These are phyloP conservation scores for Chrysoporthe austroafricana DNA, from an alignment of 2,329 filamentous ascomycete genomes.

Conservation along the genomic window DNA sequence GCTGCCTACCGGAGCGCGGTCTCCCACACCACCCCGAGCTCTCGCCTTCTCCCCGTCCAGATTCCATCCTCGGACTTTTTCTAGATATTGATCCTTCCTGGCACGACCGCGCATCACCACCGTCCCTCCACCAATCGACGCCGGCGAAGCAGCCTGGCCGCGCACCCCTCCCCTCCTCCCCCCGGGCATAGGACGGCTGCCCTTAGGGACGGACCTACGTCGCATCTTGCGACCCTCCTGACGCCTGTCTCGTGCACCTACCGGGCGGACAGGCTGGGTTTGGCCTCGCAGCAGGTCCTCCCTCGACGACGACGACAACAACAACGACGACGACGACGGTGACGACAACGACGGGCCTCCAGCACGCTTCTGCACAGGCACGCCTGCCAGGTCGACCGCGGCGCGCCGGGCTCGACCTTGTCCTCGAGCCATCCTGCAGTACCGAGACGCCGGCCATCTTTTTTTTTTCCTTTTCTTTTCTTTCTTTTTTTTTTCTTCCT, in stretches of 20 bases:
- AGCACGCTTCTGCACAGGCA: neutral
- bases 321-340: too few relatives aligned
- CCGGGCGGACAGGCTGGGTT: too few relatives aligned
- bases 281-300: too few relatives aligned
- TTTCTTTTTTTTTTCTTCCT: neutral
- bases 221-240: neutral
- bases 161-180: neutral
- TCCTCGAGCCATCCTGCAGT: slow-evolving; percentile 1
- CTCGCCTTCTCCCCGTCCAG: neutral
- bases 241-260: neutral
- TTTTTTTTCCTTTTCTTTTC: slow-evolving; percentile 7
- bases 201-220: neutral
- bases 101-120: neutral
- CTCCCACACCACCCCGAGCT: neutral
- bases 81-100: slow-evolving; percentile 8
- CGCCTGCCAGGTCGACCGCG: neutral
- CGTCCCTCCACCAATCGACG: slow-evolving; percentile 4
- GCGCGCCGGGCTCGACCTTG: too few relatives aligned
- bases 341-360: too few relatives aligned
- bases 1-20: neutral
- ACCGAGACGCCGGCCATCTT: slow-evolving; percentile 18
- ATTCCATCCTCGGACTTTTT: slow-evolving; percentile 1
- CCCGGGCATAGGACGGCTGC: neutral
- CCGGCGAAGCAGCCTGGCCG: neutral
- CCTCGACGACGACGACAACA: too few relatives aligned